Conservation (phyloP, 768 basidiomycete genomes). For the Porphyrellus cyaneotinctus region DNA sequence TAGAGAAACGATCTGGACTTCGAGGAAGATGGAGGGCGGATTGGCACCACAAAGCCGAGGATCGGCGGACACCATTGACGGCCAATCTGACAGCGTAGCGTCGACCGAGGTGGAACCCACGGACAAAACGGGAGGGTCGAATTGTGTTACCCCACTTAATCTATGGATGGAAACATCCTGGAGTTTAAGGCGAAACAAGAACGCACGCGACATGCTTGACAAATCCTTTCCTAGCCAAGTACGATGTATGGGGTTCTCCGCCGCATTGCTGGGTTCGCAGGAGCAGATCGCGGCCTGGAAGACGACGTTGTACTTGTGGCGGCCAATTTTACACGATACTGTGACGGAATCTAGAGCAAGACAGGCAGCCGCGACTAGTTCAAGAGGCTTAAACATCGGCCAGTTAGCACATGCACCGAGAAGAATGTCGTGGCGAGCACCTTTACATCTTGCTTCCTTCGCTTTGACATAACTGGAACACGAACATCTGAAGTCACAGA, state of each 20-base stretch:
- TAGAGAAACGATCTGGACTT: constrained; percentile 41
- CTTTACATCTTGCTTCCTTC: constrained; percentile 16
- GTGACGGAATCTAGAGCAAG: constrained; percentile 47
- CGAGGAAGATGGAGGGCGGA: constrained; percentile 50
- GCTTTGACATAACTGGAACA: constrained; percentile 8
- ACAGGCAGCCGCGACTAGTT: constrained; percentile 36
- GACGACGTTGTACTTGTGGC: constrained; percentile 39
- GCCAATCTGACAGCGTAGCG: constrained; percentile 57
- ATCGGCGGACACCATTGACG: constrained; percentile 42
- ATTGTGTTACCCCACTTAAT: constrained; percentile 32
- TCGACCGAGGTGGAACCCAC: constrained; percentile 32
- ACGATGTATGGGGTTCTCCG: constrained; percentile 42
- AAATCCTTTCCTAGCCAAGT: constrained; percentile 52
- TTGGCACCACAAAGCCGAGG: constrained; percentile 47
- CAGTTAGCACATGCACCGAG: background rate
- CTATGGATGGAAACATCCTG: constrained; percentile 46
- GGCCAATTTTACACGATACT: constrained; percentile 36
- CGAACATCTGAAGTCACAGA: constrained; percentile 14
- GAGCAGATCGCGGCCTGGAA: constrained; percentile 39
- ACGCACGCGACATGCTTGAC: constrained; percentile 37
- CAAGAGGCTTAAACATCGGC: constrained; percentile 14
- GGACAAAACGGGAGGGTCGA: constrained; percentile 22
- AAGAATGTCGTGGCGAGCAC: constrained; percentile 9
- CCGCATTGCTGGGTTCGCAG: constrained; percentile 47
- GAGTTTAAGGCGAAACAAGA: constrained; percentile 42